Evolutionary conservation across 2,329 filamentous ascomycete species (phyloP).

Genomic region (Diaporthe amygdali): DNA sequence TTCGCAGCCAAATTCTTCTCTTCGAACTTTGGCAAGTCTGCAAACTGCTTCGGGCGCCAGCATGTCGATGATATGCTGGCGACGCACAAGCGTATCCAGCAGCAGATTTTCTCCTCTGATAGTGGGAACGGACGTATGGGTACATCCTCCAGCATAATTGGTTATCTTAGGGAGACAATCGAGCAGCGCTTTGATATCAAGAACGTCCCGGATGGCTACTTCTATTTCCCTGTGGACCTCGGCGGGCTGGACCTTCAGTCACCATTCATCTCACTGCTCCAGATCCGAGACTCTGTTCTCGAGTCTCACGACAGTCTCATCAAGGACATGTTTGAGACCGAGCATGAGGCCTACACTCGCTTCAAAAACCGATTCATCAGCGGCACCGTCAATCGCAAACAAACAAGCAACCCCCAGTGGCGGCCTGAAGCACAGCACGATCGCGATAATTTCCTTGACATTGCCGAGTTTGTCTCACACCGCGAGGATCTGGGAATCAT

Average conservation of each 20-base stretch:
- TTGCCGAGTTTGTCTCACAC: constrained; percentile 49
- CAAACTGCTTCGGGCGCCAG: constrained; percentile 55
- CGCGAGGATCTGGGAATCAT: constrained; percentile 46
- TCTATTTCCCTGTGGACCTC: constrained; percentile 51
- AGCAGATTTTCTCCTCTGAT: constrained; percentile 46
- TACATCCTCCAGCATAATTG: constrained; percentile 49
- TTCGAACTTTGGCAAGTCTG: constrained; percentile 56
- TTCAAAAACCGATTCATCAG: constrained; percentile 42
- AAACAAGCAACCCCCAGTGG: constrained; percentile 32
- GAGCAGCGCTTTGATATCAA: constrained; percentile 53
- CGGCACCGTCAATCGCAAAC: constrained; percentile 24
- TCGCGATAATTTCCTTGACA: constrained; percentile 46
- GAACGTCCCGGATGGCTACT: constrained; percentile 49
- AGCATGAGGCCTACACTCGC: constrained; percentile 39
- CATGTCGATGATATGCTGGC: constrained; percentile 59
- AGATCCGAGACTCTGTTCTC: constrained; percentile 41
- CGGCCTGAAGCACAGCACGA: constrained; percentile 36
- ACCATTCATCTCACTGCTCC: constrained; percentile 48
- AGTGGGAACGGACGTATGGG: constrained; percentile 13
- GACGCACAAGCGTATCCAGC: constrained; percentile 56
- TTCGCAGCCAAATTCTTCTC: constrained; percentile 58
- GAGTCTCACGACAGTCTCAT: constrained; percentile 37
- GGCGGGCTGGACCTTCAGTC: constrained; percentile 53
- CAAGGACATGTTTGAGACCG: constrained; percentile 38
- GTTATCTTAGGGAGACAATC: constrained; percentile 60